Base-by-base conservation (phyloP, 495 filamentous ascomycete genomes). In the Penicillium angulare region DNA sequence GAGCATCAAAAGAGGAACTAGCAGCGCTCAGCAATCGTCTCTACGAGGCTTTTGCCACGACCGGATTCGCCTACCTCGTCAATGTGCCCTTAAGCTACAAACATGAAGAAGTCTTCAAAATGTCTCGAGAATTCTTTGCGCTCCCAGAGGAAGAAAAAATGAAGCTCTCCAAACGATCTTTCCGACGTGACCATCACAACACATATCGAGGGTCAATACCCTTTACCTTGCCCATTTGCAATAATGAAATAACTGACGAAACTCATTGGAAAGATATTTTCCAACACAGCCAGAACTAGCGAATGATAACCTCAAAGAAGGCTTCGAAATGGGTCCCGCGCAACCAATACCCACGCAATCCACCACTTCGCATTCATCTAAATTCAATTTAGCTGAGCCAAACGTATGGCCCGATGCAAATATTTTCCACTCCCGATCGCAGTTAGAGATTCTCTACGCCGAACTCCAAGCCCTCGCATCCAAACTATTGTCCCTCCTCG, bases 61-160 rank as follows among this genome's bases (percentile, higher is more conserved):
- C 68, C 0, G 74, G 77, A 8, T 78, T 76, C 56, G 69, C 71
- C 8, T 79, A 78, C 47, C 64, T 77, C 5, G 57, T 60, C 10
- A 70, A 74, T 52, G 39, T 65, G 6, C 71, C 73, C 0, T 43
- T 77, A 17, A 69, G 64, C 33, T 73, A 66, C 56, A 52, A 56
- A 13, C 67, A 74, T 43, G 64, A 67, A 0, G 64, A 72, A 44
- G 66, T 78, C 1, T 74, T 78, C 43, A 31, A 43, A 7, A 48
- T 78, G 7, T 69, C 72, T 3, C 52, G 57, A 9, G 65, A 70
- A 5, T 77, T 78, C 57, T 77, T 75, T 47, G 49, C 55, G 3
- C 40, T 77, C 4, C 50, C 63, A 4, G 16, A 47, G 16, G 57
- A 55, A 3, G 51, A 65, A 40, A 77, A 77, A 52, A 66, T 73